These are phyloP conservation scores for Hortiboletus flavorubellus DNA, from an alignment of 768 basidiomycete species.

Conservation along the genomic window DNA sequence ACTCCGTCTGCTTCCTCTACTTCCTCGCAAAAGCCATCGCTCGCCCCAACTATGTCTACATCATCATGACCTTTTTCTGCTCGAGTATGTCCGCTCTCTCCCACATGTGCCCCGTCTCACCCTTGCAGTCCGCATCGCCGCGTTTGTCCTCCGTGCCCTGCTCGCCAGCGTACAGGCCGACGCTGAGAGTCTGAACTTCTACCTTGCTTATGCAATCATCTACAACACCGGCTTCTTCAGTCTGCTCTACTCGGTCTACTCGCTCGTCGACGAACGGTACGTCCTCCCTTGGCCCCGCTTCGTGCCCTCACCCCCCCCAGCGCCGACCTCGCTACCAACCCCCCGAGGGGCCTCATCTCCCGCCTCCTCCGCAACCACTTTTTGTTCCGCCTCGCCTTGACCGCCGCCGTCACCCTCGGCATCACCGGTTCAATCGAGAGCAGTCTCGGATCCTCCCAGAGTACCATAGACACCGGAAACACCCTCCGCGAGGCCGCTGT, in stretches of 20 bases:
- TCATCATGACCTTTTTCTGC: constrained; percentile 27
- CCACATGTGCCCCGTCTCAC: neutral
- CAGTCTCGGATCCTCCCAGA: neutral
- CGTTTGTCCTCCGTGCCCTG: constrained; percentile 16
- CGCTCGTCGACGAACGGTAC: constrained; percentile 30
- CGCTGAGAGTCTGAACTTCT: constrained; percentile 17
- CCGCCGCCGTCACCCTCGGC: constrained; percentile 27
- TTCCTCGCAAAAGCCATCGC: constrained; percentile 14
- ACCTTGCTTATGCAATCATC: constrained; percentile 31
- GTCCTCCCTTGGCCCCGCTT: neutral
- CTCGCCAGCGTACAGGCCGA: constrained; percentile 17
- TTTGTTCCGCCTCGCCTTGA: constrained; percentile 26
- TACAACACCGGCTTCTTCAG: constrained; percentile 36
- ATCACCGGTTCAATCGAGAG: constrained; percentile 26
- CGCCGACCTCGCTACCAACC: constrained; percentile 12
- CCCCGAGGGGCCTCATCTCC: constrained; percentile 14
- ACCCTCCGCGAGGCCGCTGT: constrained; percentile 26
- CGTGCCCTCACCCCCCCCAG: constrained; percentile 3
- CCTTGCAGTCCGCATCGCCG: constrained; percentile 14
- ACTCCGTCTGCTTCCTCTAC: constrained; percentile 17
- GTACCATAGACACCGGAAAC: constrained; percentile 15
- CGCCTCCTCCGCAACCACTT: constrained; percentile 15
- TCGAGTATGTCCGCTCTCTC: constrained; percentile 10
- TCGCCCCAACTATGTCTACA: constrained; percentile 19
- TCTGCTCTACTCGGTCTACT: constrained; percentile 28